Evolutionary conservation across 2,329 filamentous ascomycete species (phyloP).

Genomic region (Coniochaeta ligniaria): DNA sequence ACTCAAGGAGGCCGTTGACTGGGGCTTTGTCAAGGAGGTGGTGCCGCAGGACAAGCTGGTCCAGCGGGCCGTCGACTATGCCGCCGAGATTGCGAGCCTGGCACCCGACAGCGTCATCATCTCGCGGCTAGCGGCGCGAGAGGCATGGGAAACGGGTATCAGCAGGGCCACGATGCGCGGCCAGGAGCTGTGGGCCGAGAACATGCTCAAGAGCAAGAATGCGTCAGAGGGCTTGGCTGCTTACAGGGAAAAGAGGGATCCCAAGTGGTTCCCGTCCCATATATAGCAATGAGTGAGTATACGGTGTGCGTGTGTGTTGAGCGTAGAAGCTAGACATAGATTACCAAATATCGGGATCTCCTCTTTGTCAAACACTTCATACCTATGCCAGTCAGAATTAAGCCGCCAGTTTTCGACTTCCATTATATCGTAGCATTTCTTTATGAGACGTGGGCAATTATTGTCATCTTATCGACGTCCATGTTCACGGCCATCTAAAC

Average conservation of each 20-base stretch:
- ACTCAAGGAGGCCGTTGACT: constrained; percentile 21
- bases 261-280: constrained; percentile 10
- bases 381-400: neutral
- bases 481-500: too few species aligned
- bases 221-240: constrained; percentile 19
- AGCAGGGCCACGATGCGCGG: constrained; percentile 25
- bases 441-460: too few species aligned
- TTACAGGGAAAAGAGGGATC: constrained; percentile 19
- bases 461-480: too few species aligned
- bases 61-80: constrained; percentile 20
- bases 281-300: constrained; percentile 4
- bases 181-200: constrained; percentile 21
- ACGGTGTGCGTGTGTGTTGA: neutral
- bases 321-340: neutral
- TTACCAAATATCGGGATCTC: neutral
- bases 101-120: constrained; percentile 27
- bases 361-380: neutral
- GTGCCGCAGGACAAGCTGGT: constrained; percentile 21
- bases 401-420: too few species aligned
- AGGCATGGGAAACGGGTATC: constrained; percentile 26
- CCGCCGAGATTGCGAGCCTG: constrained; percentile 19
- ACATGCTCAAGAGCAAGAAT: constrained; percentile 21
- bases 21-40: constrained; percentile 22
- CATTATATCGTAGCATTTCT: too few species aligned
- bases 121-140: constrained; percentile 20